Percentiles rank a stretch among this genome's conserved stretches.
phyloP scores from a whole-genome alignment of 2,329 filamentous ascomycete species.

The Stylonectria norvegica region DNA sequence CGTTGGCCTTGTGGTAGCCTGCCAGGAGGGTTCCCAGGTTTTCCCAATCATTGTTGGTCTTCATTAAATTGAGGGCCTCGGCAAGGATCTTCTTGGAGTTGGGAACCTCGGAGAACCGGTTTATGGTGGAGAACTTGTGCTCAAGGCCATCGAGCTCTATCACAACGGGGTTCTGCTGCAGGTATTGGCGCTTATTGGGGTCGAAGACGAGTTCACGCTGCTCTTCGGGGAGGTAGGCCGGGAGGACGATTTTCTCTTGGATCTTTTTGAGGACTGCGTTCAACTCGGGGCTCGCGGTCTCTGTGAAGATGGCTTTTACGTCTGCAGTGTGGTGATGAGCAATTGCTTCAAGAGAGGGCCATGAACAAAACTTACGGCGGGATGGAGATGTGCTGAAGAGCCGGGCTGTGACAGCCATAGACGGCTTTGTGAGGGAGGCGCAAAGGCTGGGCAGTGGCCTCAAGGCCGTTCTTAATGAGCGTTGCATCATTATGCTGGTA shows the following conservation, averaged over 20 bases:
- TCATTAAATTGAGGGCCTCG: slow-evolving; percentile 43
- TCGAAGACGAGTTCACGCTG: slow-evolving; percentile 55
- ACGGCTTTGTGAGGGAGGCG: slow-evolving; percentile 7
- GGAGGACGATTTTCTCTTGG: slow-evolving; percentile 58
- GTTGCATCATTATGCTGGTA: slow-evolving; percentile 15
- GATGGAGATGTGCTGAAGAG: slow-evolving; percentile 31
- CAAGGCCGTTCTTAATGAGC: slow-evolving; percentile 24
- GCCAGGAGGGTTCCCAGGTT: slow-evolving; percentile 52
- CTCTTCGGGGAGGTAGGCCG: slow-evolving; percentile 51
- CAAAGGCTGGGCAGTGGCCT: slow-evolving; percentile 22
- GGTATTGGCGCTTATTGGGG: slow-evolving; percentile 42
- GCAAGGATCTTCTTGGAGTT: slow-evolving; percentile 38
- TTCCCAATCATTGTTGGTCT: slow-evolving; percentile 46
- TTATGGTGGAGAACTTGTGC: slow-evolving; percentile 47
- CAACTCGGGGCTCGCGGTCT: slow-evolving; percentile 52
- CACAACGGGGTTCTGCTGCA: slow-evolving; percentile 53
- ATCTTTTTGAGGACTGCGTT: slow-evolving; percentile 50
- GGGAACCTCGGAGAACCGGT: slow-evolving; percentile 42
- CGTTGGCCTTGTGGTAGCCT: slow-evolving; percentile 44
- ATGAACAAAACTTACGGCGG: slow-evolving; percentile 23
- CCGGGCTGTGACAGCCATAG: slow-evolving; percentile 10
- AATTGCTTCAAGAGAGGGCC: slow-evolving; percentile 2
- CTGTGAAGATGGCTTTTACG: slow-evolving; percentile 43
- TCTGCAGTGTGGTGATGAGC: slow-evolving; percentile 23
- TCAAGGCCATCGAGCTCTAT: slow-evolving; percentile 58